Percentiles rank a stretch among this genome's conserved stretches.
Evolutionary conservation across 2,329 filamentous ascomycete genomes (phyloP).

Genomic region (Aspergillus costaricaensis): DNA sequence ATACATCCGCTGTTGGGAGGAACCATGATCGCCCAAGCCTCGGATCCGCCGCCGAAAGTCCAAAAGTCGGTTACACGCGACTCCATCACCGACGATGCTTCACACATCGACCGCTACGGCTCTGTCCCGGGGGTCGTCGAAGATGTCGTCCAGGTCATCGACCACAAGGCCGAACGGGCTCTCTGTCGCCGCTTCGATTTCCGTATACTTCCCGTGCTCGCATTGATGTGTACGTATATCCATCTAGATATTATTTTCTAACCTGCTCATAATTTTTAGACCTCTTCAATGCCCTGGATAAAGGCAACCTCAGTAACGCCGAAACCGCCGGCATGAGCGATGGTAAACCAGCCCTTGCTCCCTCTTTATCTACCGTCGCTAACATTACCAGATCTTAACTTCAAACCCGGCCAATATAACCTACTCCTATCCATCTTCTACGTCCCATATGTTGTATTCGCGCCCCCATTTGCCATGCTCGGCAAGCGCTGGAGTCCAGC

Average conservation of each 20-base stretch:
- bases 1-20: background rate
- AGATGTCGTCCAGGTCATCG: slow-evolving; percentile 40
- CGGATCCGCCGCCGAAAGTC: slow-evolving; percentile 9
- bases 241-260: background rate
- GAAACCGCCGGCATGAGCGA: slow-evolving; percentile 55
- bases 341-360: slow-evolving; percentile 25
- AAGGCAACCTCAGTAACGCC: slow-evolving; percentile 57
- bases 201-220: slow-evolving; percentile 57
- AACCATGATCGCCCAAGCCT: background rate
- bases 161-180: slow-evolving; percentile 49
- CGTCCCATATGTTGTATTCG: slow-evolving; percentile 71
- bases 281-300: slow-evolving; percentile 57
- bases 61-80: slow-evolving; percentile 8
- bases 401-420: slow-evolving; percentile 67
- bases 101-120: slow-evolving; percentile 14
- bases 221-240: slow-evolving; percentile 54
- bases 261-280: slow-evolving; percentile 38
- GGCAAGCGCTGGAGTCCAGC: slow-evolving; percentile 69
- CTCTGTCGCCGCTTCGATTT: slow-evolving; percentile 57
- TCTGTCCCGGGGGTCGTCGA: slow-evolving; percentile 20
- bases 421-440: slow-evolving; percentile 72
- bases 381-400: slow-evolving; percentile 50
- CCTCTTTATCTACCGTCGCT: background rate
- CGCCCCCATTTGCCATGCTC: slow-evolving; percentile 65
- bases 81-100: slow-evolving; percentile 12